These are phyloP conservation scores for Fraxinus sp. DNA, from an alignment of 305 asterid species.

Conservation along the genomic window DNA sequence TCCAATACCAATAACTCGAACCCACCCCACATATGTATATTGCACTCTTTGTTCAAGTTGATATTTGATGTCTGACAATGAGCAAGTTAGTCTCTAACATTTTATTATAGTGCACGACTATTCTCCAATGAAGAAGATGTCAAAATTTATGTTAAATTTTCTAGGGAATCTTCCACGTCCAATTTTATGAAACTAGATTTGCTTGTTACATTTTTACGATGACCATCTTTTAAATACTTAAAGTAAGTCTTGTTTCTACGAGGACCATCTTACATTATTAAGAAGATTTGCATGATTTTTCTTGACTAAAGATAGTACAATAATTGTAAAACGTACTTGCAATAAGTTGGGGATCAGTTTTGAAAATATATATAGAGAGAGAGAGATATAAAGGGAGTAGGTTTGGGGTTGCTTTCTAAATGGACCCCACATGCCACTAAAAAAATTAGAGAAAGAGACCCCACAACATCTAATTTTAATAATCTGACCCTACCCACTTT, in stretches of 20 bases:
- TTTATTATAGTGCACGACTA: background rate
- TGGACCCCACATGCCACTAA: background rate
- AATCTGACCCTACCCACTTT: constrained; percentile 13
- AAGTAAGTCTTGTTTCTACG: background rate
- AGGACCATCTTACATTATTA: background rate
- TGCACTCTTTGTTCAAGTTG: background rate
- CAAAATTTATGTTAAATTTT: constrained; percentile 16
- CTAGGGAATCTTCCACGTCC: background rate
- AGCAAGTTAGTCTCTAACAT: background rate
- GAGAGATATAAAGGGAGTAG: background rate
- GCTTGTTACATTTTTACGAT: background rate
- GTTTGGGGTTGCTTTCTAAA: constrained; percentile 19
- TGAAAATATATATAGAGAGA: background rate
- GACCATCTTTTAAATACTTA: background rate
- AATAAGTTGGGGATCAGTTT: background rate
- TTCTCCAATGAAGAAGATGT: background rate
- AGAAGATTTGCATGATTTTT: background rate
- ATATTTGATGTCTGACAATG: background rate
- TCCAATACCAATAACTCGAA: background rate
- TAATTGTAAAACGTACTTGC: background rate
- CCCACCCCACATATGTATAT: background rate
- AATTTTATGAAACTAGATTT: background rate
- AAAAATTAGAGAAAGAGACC: constrained; percentile 31
- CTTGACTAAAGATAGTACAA: background rate
- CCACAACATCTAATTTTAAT: constrained; percentile 39